Evolutionary conservation across 2,329 filamentous ascomycete species (phyloP).

Genomic region (Trichothecium roseum): DNA sequence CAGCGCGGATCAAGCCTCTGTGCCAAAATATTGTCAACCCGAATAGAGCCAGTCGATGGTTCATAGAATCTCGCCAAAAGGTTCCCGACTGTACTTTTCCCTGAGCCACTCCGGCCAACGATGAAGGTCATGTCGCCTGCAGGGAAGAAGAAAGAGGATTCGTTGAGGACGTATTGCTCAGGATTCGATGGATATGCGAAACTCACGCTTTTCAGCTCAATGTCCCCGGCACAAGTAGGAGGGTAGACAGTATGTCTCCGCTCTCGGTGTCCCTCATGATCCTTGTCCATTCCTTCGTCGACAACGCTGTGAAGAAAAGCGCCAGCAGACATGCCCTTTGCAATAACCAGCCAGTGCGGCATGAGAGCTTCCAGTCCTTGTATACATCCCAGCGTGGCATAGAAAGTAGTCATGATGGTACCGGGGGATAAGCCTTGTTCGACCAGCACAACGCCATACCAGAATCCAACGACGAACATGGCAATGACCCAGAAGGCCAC

Average conservation of each 20-base stretch:
- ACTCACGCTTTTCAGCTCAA: constrained; percentile 60
- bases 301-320: constrained; percentile 29
- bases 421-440: constrained; percentile 49
- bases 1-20: constrained; percentile 55
- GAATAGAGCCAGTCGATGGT: constrained; percentile 52
- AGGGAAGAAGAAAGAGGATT: constrained; percentile 58
- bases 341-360: constrained; percentile 66
- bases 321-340: constrained; percentile 70
- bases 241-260: constrained; percentile 16
- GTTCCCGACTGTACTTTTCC: constrained; percentile 81
- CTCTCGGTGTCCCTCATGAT: neutral
- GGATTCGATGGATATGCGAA: constrained; percentile 73
- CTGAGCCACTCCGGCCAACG: constrained; percentile 78
- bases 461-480: constrained; percentile 85
- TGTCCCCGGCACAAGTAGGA: constrained; percentile 47
- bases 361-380: constrained; percentile 65
- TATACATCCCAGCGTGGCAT: constrained; percentile 66
- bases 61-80: constrained; percentile 71
- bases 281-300: constrained; percentile 19
- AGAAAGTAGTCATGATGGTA: constrained; percentile 74
- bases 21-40: constrained; percentile 56
- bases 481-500: constrained; percentile 63
- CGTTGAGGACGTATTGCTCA: constrained; percentile 45
- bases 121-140: constrained; percentile 68
- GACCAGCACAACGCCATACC: constrained; percentile 69